Evolutionary conservation across 306 rosid genomes (phyloP).

Genomic region (Argentina anserina): DNA sequence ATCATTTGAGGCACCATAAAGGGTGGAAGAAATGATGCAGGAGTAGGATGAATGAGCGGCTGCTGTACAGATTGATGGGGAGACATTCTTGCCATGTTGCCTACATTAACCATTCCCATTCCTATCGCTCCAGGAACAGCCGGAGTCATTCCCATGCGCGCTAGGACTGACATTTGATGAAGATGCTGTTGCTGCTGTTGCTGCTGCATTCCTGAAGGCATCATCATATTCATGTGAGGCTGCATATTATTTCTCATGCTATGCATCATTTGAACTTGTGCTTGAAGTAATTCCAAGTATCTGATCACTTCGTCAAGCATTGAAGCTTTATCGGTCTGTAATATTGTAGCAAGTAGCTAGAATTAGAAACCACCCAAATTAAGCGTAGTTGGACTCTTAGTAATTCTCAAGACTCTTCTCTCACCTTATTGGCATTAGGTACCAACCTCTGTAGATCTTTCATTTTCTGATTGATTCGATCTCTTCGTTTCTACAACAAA

Average conservation of each 20-base stretch:
- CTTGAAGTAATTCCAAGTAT: slow-evolving; percentile 54
- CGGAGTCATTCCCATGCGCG: slow-evolving; percentile 27
- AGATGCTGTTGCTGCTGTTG: slow-evolving; percentile 19
- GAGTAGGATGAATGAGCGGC: slow-evolving; percentile 13
- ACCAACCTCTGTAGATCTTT: slow-evolving; percentile 61
- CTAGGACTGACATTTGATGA: slow-evolving; percentile 54
- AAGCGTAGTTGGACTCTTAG: neutral
- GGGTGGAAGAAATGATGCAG: slow-evolving; percentile 19
- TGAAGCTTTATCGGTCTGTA: slow-evolving; percentile 60
- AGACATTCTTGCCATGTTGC: slow-evolving; percentile 20
- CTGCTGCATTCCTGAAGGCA: slow-evolving; percentile 49
- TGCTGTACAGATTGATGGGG: slow-evolving; percentile 24
- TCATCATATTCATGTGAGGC: slow-evolving; percentile 34
- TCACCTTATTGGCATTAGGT: slow-evolving; percentile 60
- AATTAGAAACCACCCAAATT: neutral
- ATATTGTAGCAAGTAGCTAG: neutral
- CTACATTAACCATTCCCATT: slow-evolving; percentile 35
- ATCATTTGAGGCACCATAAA: slow-evolving; percentile 33
- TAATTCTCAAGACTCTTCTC: slow-evolving; percentile 6
- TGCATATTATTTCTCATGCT: slow-evolving; percentile 30
- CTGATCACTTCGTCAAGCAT: slow-evolving; percentile 63
- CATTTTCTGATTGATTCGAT: slow-evolving; percentile 56
- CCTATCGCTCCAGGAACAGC: slow-evolving; percentile 17
- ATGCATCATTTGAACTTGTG: slow-evolving; percentile 50
- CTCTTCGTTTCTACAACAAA: slow-evolving; percentile 45